A percentile compares a stretch with the other conserved stretches of the same genome.
phyloP scores from a whole-genome alignment of 805 yeast genomes.

The Ogataea nonfermentans region DNA sequence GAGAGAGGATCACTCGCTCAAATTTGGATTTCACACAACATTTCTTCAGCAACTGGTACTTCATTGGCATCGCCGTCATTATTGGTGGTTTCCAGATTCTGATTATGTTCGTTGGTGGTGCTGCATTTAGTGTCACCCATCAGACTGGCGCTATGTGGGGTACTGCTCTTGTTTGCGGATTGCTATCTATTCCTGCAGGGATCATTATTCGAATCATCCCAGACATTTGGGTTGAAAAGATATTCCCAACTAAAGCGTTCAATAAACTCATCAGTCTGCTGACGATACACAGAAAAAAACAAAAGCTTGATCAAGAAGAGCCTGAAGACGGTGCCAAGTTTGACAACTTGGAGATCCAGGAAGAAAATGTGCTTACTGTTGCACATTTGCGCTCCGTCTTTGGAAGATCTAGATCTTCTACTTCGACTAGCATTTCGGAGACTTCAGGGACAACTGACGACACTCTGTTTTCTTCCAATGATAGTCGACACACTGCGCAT shows the following conservation, averaged over 20 bases:
- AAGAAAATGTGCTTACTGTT: constrained; percentile 22
- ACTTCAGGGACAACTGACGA: constrained; percentile 20
- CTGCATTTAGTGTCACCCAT: constrained; percentile 79
- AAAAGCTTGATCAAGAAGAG: constrained; percentile 8
- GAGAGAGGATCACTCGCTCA: constrained; percentile 56
- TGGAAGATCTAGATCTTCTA: constrained; percentile 22
- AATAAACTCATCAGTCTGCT: constrained; percentile 28
- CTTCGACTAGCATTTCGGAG: constrained; percentile 14
- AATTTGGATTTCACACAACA: constrained; percentile 84
- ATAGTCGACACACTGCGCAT: constrained; percentile 7
- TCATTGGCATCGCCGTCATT: constrained; percentile 64
- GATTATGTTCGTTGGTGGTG: constrained; percentile 97
- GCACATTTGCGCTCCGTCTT: constrained; percentile 13
- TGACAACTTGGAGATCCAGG: constrained; percentile 9
- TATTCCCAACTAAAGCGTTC: constrained; percentile 64
- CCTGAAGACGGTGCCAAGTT: constrained; percentile 11
- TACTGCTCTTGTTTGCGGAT: constrained; percentile 78
- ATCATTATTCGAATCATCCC: constrained; percentile 75
- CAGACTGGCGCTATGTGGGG: constrained; percentile 91
- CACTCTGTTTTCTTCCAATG: constrained; percentile 17
- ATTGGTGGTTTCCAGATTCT: constrained; percentile 84
- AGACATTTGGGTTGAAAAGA: constrained; percentile 63
- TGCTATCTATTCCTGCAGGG: constrained; percentile 80
- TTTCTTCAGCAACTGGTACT: constrained; percentile 78
- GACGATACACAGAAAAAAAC: constrained; percentile 17